Base-by-base conservation (phyloP, 1,284 basidiomycete genomes). In the Sporisorium sorghi region DNA sequence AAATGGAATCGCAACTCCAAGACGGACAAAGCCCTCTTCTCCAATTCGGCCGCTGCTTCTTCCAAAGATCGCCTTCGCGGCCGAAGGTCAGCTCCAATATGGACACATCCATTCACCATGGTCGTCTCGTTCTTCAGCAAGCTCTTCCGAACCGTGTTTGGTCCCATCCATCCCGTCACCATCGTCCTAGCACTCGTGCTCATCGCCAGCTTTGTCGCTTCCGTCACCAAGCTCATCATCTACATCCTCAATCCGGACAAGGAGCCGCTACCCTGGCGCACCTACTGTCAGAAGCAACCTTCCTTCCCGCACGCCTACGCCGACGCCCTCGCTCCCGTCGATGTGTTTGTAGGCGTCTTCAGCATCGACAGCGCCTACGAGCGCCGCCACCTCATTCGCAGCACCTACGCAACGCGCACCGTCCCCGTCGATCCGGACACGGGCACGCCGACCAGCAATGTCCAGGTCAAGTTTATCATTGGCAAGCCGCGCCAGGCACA, bases 221-320 rank as follows among this genome's bases (percentile, higher is more conserved):
- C 73, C 5, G 75, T 78, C 49, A 79, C 78, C 32, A 78, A 78
- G 57, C 67, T 78, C 55, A 88, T 97, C 84, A 94, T 94, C 83
- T 92, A 96, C 85, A 89, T 95, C 71, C 89, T 97, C 81, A 95
- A 97, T 83, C 93, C 94, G 47, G 96, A 99, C 88, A 97, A 97
- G 85, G 91, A 92, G 60, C 91, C 93, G 15, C 86, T 96, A 30
- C 94, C 95, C 44, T 99, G 94, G 94, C 90, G 94, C 73, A 90
- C 91, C 26, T 96, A 96, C 84, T 98, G 96, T 85, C 89, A 91
- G 55, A 86, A 90, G 68, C 84, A 86, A 61, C 81, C 82, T 0
- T 64, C 82, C 4, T 87, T 87, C 65, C 85, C 85, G 6, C 85
- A 86, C 76, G 77, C 79, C 3, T 81, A 85, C 26, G 85, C 85